Percentiles rank a stretch among this genome's conserved stretches.
These are phyloP conservation scores for Theileria luwenshuni DNA, from an alignment of 169 alveolate species.

Conservation along the genomic window DNA sequence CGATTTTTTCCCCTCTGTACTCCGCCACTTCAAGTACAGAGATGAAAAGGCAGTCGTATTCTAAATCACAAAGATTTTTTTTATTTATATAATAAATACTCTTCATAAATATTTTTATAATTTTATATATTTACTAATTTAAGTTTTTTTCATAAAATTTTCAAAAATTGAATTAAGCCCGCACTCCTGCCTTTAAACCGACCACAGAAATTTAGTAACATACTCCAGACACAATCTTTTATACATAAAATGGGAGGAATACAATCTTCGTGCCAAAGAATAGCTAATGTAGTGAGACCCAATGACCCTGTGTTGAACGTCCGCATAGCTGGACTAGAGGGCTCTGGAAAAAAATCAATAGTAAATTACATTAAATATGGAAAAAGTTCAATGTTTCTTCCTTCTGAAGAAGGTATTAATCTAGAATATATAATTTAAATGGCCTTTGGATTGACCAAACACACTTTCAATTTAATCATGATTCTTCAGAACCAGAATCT, in stretches of 20 bases:
- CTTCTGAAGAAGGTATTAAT: neutral
- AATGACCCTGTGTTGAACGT: constrained; percentile 2
- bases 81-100: too few species aligned
- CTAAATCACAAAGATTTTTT: too few species aligned
- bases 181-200: too few species aligned
- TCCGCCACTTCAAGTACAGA: too few species aligned
- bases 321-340: neutral
- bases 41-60: too few species aligned
- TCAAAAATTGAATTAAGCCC: too few species aligned
- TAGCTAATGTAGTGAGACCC: neutral
- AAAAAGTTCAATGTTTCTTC: neutral
- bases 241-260: neutral
- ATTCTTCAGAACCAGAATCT: constrained; percentile 19
- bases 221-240: neutral
- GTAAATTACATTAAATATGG: neutral
- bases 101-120: too few species aligned
- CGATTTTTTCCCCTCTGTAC: too few species aligned
- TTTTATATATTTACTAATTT: too few species aligned
- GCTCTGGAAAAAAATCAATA: neutral
- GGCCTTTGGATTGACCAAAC: neutral
- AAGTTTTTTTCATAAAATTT: too few species aligned
- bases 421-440: too few species aligned
- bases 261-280: constrained; percentile 1
- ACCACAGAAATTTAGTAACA: too few species aligned
- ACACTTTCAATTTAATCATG: neutral